Percentiles rank a stretch among this genome's conserved stretches.
Evolutionary conservation across 129 eudicot genomes (phyloP).

Genomic region (Deinandra increscens): DNA sequence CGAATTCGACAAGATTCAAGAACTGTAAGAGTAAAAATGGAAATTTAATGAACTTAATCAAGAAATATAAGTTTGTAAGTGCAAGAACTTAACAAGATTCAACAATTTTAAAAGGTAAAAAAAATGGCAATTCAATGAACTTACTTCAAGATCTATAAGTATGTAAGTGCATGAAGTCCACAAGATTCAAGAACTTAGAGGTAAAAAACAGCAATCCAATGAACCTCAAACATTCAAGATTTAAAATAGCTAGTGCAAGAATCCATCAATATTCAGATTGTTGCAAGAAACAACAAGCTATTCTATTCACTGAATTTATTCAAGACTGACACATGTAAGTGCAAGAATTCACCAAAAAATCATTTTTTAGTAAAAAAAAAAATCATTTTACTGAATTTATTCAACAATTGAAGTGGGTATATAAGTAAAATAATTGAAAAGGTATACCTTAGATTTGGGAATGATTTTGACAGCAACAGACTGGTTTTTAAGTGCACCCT

Average conservation of each 20-base stretch:
- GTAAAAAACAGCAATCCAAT: neutral
- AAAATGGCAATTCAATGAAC: neutral
- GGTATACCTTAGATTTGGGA: conserved; percentile 77
- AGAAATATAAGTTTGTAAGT: neutral
- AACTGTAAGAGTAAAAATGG: neutral
- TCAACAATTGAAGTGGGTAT: neutral
- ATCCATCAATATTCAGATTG: no score
- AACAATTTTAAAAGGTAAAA: neutral
- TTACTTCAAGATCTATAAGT: neutral
- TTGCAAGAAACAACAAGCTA: no score
- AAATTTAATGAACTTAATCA: neutral
- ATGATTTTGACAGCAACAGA: conserved; percentile 85
- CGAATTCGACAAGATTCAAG: no score
- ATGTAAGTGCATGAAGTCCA: neutral
- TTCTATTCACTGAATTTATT: no score
- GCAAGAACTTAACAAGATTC: neutral
- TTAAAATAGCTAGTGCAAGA: no score
- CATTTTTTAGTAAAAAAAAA: no score
- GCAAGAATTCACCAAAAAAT: no score
- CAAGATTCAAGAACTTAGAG: neutral
- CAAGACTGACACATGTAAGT: no score
- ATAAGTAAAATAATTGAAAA: neutral
- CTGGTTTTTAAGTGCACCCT: conserved; percentile 67
- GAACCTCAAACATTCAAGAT: no score
- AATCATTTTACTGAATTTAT: neutral